phyloP scores from a whole-genome alignment of 306 rosid species.

The Astragalus membranaceus region DNA sequence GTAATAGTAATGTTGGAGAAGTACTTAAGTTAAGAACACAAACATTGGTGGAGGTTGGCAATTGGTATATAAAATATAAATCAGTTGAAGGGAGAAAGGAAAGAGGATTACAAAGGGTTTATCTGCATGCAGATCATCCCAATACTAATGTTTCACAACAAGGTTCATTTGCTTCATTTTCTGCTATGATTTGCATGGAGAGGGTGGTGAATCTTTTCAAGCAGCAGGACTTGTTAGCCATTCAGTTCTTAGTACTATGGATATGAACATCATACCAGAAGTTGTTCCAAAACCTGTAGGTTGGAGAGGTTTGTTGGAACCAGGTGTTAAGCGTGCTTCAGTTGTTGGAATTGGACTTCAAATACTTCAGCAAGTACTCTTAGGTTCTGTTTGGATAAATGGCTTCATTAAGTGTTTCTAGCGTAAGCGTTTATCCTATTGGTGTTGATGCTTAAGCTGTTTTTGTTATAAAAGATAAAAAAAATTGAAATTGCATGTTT shows the following conservation, averaged over 20 bases:
- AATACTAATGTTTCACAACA: conserved; percentile 31
- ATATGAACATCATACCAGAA: conserved; percentile 36
- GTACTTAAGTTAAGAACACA: conserved; percentile 41
- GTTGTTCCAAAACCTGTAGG: conserved; percentile 34
- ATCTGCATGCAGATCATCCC: conserved; percentile 61
- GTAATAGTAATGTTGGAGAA: conserved; percentile 1
- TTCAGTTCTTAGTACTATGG: conserved; percentile 43
- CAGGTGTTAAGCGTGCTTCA: conserved; percentile 82
- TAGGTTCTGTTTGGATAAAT: too few species aligned
- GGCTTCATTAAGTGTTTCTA: too few species aligned
- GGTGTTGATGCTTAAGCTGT: too few species aligned
- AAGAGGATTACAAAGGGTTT: conserved; percentile 63
- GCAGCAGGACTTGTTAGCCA: conserved; percentile 82
- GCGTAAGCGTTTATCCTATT: too few species aligned
- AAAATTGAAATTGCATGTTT: too few species aligned
- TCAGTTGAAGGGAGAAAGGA: conserved; percentile 43
- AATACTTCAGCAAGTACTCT: conserved; percentile 84
- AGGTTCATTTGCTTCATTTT: conserved; percentile 44
- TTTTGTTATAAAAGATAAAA: too few species aligned
- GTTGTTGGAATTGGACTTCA: conserved; percentile 85
- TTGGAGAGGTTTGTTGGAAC: conserved; percentile 65
- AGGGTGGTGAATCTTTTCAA: conserved; percentile 39
- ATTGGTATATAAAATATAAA: conserved; percentile 72
- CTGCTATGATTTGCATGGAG: conserved; percentile 41
- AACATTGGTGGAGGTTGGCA: conserved; percentile 97